Evolutionary conservation across 176 grass and related monocot species (phyloP), one percentile per base, ranked within the genome.

Genomic region (Avena sativa): DNA sequence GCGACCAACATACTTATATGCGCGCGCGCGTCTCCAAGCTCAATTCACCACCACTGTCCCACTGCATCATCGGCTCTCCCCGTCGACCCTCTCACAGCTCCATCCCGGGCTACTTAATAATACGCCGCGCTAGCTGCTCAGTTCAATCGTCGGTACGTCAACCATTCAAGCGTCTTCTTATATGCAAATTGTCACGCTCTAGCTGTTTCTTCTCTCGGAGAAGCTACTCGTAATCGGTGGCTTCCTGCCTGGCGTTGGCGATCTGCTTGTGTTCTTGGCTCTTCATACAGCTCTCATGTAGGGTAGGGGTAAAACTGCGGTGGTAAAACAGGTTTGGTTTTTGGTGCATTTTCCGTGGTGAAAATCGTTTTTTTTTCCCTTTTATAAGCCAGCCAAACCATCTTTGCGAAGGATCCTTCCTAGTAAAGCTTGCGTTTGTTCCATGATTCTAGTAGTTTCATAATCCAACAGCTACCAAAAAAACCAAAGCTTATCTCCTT

Each of bases 381-480:
- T 28, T 28, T 28, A 28, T 28, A 28, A 28, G 2, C 28, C 28
- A 28, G 28, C 28, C 28, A 28, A 28, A 28, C 28, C 28, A 28
- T 28, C 28, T 28, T 28, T 70, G 32, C 64, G 0, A 3, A 34
- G 28, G 10, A 67, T 57, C 53, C 38, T 17, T 28, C 28, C 28
- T 1, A 13, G 12, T 32, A n/a, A 36, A 38, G 52, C 52, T 78
- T 38, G 50, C 28, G 53, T 56, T 8, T 78, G 51, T 56, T 20
- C 15, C 26, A n/a, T 30, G 50, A 2, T 3, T 8, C 17, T 40
- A 21, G 28, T 28, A 28, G 28, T 78, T 78, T 78, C 16, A 12
- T 57, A 76, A 52, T 15, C 72, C 21, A 76, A 50, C 72, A 76
- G 3, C 72, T 52, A 52, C 23, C 72, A 76, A 30, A 76, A 28